Conservation (phyloP, 768 basidiomycete genomes). For the Kwoniella shandongensis region DNA sequence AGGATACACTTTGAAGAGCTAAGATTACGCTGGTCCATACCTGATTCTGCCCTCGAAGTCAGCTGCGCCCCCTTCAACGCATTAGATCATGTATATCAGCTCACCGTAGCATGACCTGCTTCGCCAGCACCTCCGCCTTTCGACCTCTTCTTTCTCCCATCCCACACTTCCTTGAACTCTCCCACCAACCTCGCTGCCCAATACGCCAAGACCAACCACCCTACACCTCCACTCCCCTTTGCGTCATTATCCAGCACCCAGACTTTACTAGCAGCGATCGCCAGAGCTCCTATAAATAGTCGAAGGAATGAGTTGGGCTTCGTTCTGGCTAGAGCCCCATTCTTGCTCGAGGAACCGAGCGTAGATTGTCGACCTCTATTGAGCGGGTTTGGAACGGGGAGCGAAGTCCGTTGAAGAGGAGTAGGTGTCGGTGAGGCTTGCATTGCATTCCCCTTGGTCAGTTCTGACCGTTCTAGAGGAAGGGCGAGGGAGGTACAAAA, state of each 20-base stretch:
- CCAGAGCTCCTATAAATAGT: constrained; percentile 31
- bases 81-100: not conserved
- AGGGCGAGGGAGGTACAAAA: too few species aligned
- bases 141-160: constrained; percentile 18
- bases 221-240: constrained; percentile 20
- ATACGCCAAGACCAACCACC: constrained; percentile 33
- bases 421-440: constrained; percentile 11
- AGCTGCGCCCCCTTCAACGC: not conserved
- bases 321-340: not conserved
- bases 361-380: not conserved
- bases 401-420: constrained; percentile 19
- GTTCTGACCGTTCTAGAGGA: too few species aligned
- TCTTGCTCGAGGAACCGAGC: not conserved
- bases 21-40: not conserved
- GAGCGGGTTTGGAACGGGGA: constrained; percentile 14
- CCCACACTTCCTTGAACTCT: constrained; percentile 17
- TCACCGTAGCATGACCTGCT: not conserved
- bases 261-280: constrained; percentile 26
- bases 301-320: constrained; percentile 19
- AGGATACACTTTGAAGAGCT: constrained; percentile 18
- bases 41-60: not conserved
- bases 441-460: not conserved
- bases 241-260: constrained; percentile 25
- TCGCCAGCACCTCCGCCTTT: constrained; percentile 4
- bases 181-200: constrained; percentile 29